A percentile compares a stretch with the other conserved stretches of the same genome.
phyloP scores from a whole-genome alignment of 257 asterid genomes.

The Solanum rostratum region DNA sequence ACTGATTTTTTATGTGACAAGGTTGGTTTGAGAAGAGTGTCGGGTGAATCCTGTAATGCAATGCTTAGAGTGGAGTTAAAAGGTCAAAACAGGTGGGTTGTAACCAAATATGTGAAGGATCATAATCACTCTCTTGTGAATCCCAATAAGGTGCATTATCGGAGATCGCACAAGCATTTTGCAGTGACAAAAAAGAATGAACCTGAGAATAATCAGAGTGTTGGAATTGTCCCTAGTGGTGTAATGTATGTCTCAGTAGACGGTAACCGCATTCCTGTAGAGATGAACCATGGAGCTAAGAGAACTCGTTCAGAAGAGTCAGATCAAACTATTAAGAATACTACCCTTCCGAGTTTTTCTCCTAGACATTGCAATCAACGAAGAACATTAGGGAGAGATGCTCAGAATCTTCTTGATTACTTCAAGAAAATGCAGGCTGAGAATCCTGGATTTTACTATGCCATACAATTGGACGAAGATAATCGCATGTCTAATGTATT shows the following conservation, averaged over 20 bases:
- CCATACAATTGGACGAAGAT: constrained; percentile 85
- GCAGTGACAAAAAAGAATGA: constrained; percentile 36
- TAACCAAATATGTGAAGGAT: constrained; percentile 55
- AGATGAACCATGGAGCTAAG: constrained; percentile 29
- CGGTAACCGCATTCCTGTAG: constrained; percentile 33
- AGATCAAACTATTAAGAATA: constrained; percentile 20
- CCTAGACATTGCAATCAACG: constrained; percentile 27
- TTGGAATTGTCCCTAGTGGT: constrained; percentile 59
- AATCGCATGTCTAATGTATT: constrained; percentile 79
- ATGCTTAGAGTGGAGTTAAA: constrained; percentile 54
- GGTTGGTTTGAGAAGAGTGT: constrained; percentile 38
- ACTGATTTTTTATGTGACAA: constrained; percentile 40
- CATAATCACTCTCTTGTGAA: constrained; percentile 41
- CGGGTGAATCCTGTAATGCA: constrained; percentile 56
- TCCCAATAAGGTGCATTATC: constrained; percentile 37
- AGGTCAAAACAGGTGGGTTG: constrained; percentile 51
- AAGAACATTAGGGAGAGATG: constrained; percentile 68
- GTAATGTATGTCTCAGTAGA: constrained; percentile 63
- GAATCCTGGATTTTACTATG: constrained; percentile 90
- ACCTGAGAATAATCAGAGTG: constrained; percentile 29
- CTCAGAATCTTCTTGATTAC: constrained; percentile 81
- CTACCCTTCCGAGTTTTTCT: constrained; percentile 17
- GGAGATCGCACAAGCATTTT: constrained; percentile 47
- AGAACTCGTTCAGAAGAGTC: constrained; percentile 22
- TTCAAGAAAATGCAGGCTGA: constrained; percentile 91